Percentiles rank a stretch among this genome's conserved stretches.
Evolutionary conservation across 2,329 filamentous ascomycete species (phyloP).

Genomic region (Fusarium palustre): DNA sequence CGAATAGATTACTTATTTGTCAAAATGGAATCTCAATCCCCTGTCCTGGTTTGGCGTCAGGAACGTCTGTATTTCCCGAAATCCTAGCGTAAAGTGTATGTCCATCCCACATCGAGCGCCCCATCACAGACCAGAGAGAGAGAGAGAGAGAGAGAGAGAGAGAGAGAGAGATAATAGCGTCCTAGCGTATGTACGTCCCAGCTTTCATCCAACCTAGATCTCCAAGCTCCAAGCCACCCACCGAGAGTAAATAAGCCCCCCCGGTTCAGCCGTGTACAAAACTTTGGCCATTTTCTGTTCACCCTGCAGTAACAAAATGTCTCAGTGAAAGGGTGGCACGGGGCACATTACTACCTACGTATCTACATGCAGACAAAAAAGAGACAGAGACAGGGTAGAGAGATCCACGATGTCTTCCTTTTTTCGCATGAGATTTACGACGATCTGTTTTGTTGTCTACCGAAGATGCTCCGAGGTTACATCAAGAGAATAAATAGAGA

Average conservation of each 20-base stretch:
- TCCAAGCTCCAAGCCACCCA: not conserved
- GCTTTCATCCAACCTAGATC: no score
- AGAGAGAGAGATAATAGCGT: no score
- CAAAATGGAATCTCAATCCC: not conserved
- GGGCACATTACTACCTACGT: not conserved
- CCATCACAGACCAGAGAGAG: not conserved
- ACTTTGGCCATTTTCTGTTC: not conserved
- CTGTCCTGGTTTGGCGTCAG: slow-evolving; percentile 23
- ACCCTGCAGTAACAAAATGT: slow-evolving; percentile 5
- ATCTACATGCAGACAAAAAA: no score
- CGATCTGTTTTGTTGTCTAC: not conserved
- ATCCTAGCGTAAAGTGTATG: slow-evolving; percentile 1
- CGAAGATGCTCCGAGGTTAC: not conserved
- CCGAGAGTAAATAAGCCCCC: not conserved
- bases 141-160: no score
- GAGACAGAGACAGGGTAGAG: not conserved
- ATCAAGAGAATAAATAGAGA: not conserved
- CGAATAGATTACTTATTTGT: not conserved
- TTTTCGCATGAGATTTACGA: not conserved
- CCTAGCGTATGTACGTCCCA: no score
- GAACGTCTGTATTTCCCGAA: slow-evolving; percentile 17
- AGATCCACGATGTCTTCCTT: not conserved
- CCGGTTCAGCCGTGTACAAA: not conserved
- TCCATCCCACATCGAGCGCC: not conserved
- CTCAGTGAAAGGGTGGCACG: not conserved